Evolutionary conservation across 1,139 yeast species (phyloP).

Genomic region (Debaryomycetaceae sp.): DNA sequence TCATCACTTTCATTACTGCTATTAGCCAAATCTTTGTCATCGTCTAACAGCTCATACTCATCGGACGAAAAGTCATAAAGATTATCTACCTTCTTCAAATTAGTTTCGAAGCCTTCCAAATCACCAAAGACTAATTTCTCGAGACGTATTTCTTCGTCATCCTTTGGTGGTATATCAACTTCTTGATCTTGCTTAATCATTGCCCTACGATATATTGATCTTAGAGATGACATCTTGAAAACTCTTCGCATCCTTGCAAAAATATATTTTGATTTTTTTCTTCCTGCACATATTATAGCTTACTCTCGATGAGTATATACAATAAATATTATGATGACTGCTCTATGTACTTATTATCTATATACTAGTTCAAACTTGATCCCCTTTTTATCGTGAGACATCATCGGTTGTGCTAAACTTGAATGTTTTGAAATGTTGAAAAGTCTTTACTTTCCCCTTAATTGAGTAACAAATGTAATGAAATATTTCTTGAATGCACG

Average conservation of each 20-base stretch:
- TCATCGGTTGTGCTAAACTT: not conserved
- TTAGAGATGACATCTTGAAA: not conserved
- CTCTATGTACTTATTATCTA: not conserved
- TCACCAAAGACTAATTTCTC: constrained; percentile 93
- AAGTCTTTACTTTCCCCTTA: constrained; percentile 23
- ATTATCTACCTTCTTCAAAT: constrained; percentile 57
- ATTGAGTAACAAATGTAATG: constrained; percentile 51
- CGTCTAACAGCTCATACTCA: constrained; percentile 27
- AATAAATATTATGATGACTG: not conserved
- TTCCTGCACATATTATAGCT: not conserved
- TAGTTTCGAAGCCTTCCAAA: constrained; percentile 68
- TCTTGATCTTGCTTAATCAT: not conserved
- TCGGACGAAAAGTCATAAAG: constrained; percentile 50
- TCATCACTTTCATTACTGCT: constrained; percentile 18
- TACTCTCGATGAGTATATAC: not conserved
- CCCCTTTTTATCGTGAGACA: not conserved
- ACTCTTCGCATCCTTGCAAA: too few species aligned
- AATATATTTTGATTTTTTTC: too few species aligned
- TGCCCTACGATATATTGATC: not conserved
- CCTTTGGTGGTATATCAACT: constrained; percentile 58
- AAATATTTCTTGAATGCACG: constrained; percentile 67
- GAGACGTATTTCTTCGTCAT: constrained; percentile 72
- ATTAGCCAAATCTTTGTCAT: constrained; percentile 9
- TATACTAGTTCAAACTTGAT: not conserved
- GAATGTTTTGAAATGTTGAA: too few species aligned